Evolutionary conservation across 768 basidiomycete species (phyloP).

Genomic region (Tricholoma bakamatsutake): DNA sequence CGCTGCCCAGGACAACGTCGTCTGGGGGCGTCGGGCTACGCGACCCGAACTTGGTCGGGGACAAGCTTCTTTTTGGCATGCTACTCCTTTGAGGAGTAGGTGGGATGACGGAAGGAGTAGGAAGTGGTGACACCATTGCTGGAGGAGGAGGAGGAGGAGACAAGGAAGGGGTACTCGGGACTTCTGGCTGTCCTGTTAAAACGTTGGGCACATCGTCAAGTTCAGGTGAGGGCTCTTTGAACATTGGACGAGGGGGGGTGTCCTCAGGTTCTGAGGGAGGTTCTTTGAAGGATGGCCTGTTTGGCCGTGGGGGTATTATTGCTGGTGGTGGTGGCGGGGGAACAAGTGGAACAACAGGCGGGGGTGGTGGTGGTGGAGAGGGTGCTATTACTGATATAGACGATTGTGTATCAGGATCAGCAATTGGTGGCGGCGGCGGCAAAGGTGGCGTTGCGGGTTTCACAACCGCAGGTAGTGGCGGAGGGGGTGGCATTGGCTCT

Average conservation of each 20-base stretch:
- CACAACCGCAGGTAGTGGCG: conserved; percentile 1
- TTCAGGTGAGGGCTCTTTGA: conserved; percentile 64
- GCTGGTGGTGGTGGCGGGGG: conserved; percentile 24
- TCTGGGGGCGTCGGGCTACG: conserved; percentile 42
- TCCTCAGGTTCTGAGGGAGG: conserved; percentile 50
- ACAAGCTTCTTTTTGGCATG: conserved; percentile 27
- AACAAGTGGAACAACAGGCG: conserved; percentile 13
- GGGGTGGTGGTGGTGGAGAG: conserved; percentile 26
- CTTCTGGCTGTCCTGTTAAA: conserved; percentile 23
- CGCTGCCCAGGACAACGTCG: conserved; percentile 29
- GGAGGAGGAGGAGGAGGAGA: conserved; percentile 28
- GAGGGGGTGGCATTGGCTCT: conserved; percentile 9
- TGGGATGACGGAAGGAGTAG: conserved; percentile 42
- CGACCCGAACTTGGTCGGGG: conserved; percentile 29
- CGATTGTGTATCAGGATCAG: conserved; percentile 11
- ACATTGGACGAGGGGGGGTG: conserved; percentile 37
- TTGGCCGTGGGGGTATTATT: conserved; percentile 21
- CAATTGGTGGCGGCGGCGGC: conserved; percentile 17
- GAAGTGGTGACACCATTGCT: conserved; percentile 20
- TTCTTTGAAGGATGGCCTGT: conserved; percentile 44
- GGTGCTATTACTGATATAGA: conserved; percentile 17
- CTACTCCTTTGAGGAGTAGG: conserved; percentile 43
- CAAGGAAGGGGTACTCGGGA: conserved; percentile 14
- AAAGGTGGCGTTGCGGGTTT: conserved; percentile 9
- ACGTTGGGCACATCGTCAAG: conserved; percentile 42